Percentiles rank a stretch among this genome's conserved stretches.
Evolutionary conservation across 106 monocot species (phyloP).

Genomic region (Dendrobium catenatum): DNA sequence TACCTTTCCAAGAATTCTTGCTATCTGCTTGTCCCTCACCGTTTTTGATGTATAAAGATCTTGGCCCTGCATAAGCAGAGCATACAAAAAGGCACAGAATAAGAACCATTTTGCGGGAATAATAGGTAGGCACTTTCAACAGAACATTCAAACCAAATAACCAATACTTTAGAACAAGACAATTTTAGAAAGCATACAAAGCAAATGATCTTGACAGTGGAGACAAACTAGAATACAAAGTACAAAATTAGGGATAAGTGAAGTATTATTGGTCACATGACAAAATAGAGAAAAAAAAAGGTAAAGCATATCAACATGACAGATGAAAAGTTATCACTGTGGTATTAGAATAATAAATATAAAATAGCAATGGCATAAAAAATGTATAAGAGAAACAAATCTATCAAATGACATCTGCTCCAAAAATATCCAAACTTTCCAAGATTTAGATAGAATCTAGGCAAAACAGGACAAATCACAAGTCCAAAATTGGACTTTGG

Average conservation of each 20-base stretch:
- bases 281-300: too few relatives aligned
- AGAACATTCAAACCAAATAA: not conserved
- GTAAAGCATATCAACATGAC: not conserved
- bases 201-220: not conserved
- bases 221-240: not conserved
- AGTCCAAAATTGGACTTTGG: too few relatives aligned
- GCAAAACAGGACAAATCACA: too few relatives aligned
- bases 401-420: not conserved
- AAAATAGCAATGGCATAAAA: not conserved
- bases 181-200: not conserved
- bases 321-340: not conserved
- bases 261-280: not conserved
- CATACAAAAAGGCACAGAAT: not conserved
- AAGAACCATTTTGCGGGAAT: not conserved
- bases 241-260: not conserved
- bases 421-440: not conserved
- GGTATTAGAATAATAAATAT: not conserved
- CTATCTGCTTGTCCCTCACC: slow-evolving; percentile 87
- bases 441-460: too few relatives aligned
- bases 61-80: slow-evolving; percentile 56
- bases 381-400: not conserved
- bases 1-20: slow-evolving; percentile 87
- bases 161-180: not conserved
- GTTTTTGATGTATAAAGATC: slow-evolving; percentile 88
- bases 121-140: not conserved